Conservation (phyloP, 2,329 filamentous ascomycete genomes). For the Byssochlamys sp. region DNA sequence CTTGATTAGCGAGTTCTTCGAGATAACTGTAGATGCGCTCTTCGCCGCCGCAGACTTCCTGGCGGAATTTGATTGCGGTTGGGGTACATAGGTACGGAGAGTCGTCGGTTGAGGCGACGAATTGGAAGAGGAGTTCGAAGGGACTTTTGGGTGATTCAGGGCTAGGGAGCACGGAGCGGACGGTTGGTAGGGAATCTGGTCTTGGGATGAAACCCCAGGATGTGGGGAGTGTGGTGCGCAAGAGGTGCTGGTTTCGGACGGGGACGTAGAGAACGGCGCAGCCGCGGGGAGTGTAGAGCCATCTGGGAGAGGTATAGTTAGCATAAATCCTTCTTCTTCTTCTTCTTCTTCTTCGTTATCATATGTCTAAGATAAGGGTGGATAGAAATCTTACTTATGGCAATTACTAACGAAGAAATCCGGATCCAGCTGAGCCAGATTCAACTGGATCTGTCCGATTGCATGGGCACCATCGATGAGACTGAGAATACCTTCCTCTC, state of each 20-base stretch:
- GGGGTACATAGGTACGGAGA: constrained; percentile 62
- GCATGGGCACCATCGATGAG: constrained; percentile 78
- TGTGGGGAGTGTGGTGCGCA: constrained; percentile 67
- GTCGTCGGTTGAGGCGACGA: constrained; percentile 65
- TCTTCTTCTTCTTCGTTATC: background rate
- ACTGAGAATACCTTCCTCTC: constrained; percentile 58
- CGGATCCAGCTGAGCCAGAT: constrained; percentile 57
- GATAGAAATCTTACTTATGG: constrained; percentile 51
- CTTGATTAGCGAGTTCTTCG: constrained; percentile 53
- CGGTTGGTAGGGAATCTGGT: constrained; percentile 28
- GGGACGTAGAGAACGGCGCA: constrained; percentile 77
- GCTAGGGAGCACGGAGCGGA: constrained; percentile 40
- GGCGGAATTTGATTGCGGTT: constrained; percentile 61
- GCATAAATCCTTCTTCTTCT: background rate
- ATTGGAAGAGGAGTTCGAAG: constrained; percentile 66
- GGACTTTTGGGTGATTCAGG: constrained; percentile 36
- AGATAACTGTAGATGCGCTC: constrained; percentile 56
- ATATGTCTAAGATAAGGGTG: background rate
- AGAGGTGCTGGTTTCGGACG: constrained; percentile 60
- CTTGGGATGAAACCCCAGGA: constrained; percentile 63
- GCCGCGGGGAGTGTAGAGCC: constrained; percentile 71
- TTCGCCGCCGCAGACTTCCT: constrained; percentile 63
- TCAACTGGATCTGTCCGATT: constrained; percentile 65
- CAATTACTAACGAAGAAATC: constrained; percentile 84
- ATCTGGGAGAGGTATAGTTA: constrained; percentile 38